These are phyloP conservation scores for Fusarium nelsonii DNA, from an alignment of 2,329 filamentous ascomycete species.

Conservation along the genomic window DNA sequence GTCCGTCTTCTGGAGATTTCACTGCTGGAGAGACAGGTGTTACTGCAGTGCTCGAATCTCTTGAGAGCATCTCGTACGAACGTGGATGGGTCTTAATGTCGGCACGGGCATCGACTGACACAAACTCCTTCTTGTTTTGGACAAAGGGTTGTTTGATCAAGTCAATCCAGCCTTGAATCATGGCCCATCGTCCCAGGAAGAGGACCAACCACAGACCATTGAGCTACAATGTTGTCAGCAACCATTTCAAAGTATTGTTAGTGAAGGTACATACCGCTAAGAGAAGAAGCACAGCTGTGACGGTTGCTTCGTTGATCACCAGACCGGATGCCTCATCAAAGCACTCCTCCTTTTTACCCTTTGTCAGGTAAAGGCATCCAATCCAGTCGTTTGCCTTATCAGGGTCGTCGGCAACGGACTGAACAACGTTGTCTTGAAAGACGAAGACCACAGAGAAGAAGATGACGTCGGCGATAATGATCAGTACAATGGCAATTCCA, in stretches of 20 bases:
- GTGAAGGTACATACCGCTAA: conserved; percentile 72
- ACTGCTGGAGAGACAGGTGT: conserved; percentile 60
- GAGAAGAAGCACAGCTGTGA: conserved; percentile 85
- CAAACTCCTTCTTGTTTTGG: conserved; percentile 79
- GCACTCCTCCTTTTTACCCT: conserved; percentile 74
- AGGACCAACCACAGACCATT: conserved; percentile 89
- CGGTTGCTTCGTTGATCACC: conserved; percentile 79
- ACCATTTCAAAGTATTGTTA: not conserved
- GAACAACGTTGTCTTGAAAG: conserved; percentile 81
- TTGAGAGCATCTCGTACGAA: conserved; percentile 85
- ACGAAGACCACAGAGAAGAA: conserved; percentile 95
- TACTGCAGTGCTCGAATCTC: conserved; percentile 66
- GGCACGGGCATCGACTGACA: conserved; percentile 82
- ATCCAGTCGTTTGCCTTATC: conserved; percentile 74
- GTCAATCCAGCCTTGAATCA: conserved; percentile 86
- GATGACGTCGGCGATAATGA: conserved; percentile 91
- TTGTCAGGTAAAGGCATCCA: conserved; percentile 70
- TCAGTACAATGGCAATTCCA: conserved; percentile 87
- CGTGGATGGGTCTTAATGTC: conserved; percentile 72
- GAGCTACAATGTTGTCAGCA: conserved; percentile 61
- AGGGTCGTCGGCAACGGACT: conserved; percentile 67
- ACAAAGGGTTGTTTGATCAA: conserved; percentile 65
- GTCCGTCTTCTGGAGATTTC: conserved; percentile 55
- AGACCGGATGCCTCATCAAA: conserved; percentile 69
- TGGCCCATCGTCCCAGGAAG: conserved; percentile 84